Conservation (phyloP, 495 filamentous ascomycete species). For the Xylaria castorea region DNA sequence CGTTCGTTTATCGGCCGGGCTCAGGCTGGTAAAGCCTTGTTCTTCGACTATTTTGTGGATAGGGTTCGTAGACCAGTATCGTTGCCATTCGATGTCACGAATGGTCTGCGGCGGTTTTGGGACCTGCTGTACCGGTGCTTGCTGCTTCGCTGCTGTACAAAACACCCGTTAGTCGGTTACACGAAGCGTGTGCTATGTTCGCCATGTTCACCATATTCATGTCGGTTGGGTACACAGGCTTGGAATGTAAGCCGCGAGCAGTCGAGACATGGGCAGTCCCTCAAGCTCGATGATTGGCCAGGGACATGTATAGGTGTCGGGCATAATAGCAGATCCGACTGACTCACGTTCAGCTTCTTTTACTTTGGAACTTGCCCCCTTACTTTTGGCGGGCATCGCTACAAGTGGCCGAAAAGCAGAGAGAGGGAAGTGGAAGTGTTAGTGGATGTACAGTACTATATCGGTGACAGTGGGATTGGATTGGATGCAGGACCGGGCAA, state of each 20-base stretch:
- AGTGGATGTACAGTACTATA: neutral
- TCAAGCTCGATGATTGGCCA: conserved; percentile 8
- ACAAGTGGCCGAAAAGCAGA: conserved; percentile 17
- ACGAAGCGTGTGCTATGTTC: neutral
- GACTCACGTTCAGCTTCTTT: conserved; percentile 40
- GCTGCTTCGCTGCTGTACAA: conserved; percentile 31
- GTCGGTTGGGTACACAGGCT: neutral
- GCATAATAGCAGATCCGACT: neutral
- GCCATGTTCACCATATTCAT: neutral
- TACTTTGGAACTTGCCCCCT: conserved; percentile 33
- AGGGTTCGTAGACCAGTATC: conserved; percentile 47
- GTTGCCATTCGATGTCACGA: conserved; percentile 44
- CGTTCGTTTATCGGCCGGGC: conserved; percentile 45
- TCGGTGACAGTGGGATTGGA: conserved; percentile 10
- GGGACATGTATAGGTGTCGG: neutral
- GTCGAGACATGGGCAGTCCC: neutral
- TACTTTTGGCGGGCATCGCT: conserved; percentile 42
- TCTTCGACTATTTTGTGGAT: conserved; percentile 42
- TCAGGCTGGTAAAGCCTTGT: conserved; percentile 44
- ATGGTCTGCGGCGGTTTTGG: conserved; percentile 39
- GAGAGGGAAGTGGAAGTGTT: neutral
- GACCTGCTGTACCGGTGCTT: conserved; percentile 28
- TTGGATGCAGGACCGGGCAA: neutral
- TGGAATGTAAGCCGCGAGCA: conserved; percentile 5
- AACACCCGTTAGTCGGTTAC: conserved; percentile 21